A percentile compares a stretch with the other conserved stretches of the same genome.
phyloP scores from a whole-genome alignment of 1,139 yeast species.

The Geotrichum bryndzae region DNA sequence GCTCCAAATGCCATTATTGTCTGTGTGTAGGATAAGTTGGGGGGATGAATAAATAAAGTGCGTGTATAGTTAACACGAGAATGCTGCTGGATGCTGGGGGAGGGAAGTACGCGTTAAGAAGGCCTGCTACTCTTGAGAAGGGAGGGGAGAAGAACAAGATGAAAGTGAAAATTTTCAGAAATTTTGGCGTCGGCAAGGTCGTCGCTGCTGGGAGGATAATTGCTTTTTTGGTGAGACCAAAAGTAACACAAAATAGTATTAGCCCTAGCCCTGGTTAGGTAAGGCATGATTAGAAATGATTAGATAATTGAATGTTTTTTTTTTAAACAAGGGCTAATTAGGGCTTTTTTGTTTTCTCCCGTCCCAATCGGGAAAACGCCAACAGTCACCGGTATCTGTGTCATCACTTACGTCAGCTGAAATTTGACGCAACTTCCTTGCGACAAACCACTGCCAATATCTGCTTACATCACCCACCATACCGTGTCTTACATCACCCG shows the following conservation, averaged over 20 bases:
- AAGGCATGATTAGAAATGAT: not conserved
- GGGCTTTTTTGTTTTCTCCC: not conserved
- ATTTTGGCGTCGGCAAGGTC: not conserved
- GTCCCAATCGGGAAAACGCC: not conserved
- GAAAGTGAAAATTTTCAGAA: constrained; percentile 5
- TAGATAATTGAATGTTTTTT: not conserved
- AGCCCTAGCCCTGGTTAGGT: not conserved
- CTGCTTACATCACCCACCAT: not conserved
- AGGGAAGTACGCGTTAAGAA: not conserved
- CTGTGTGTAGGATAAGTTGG: not conserved
- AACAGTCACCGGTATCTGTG: not conserved
- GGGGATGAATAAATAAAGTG: not conserved
- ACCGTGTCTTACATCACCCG: not conserved
- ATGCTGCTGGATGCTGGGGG: not conserved
- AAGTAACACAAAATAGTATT: not conserved
- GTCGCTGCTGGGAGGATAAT: not conserved
- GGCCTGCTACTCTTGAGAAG: not conserved
- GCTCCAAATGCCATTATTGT: constrained; percentile 23
- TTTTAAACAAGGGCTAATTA: not conserved
- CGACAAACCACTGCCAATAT: not conserved
- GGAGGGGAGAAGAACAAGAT: not conserved
- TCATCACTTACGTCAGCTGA: not conserved
- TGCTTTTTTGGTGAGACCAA: not conserved
- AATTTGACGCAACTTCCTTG: not conserved
- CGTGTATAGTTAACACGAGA: not conserved